Conservation (phyloP, 129 eudicot genomes). For the Flaveria linearis region DNA sequence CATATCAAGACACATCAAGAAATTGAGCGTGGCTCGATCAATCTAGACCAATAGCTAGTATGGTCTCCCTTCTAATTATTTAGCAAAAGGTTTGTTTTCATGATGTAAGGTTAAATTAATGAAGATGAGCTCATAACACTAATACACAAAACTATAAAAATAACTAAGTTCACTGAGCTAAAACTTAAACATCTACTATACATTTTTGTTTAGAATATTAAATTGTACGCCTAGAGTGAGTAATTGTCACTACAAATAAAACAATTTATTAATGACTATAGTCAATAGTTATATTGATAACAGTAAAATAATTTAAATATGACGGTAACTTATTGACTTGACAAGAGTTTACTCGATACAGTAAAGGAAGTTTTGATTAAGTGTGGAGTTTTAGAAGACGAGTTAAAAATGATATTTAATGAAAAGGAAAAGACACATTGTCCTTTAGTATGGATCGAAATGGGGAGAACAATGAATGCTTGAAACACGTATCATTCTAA, state of each 20-base stretch:
- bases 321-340: background rate
- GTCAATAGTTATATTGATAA: background rate
- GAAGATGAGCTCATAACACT: background rate
- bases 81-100: slow-evolving; percentile 8
- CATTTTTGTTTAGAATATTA: background rate
- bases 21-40: slow-evolving; percentile 17
- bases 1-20: background rate
- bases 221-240: background rate
- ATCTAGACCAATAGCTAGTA: slow-evolving; percentile 20
- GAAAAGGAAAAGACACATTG: background rate
- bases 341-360: background rate
- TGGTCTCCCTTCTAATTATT: slow-evolving; percentile 16
- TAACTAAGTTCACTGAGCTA: background rate
- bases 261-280: background rate
- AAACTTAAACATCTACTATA: background rate
- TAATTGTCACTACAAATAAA: too few species aligned
- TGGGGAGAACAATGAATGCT: background rate
- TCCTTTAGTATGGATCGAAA: background rate
- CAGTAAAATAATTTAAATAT: too few species aligned
- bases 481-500: background rate
- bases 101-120: slow-evolving; percentile 15
- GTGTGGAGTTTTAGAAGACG: background rate
- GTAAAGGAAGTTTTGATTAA: background rate
- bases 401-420: too few species aligned
- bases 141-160: background rate